Percentiles rank a stretch among this genome's conserved stretches.
Evolutionary conservation across 1,284 basidiomycete species (phyloP).

Genomic region (Ceratobasidium theobromae): DNA sequence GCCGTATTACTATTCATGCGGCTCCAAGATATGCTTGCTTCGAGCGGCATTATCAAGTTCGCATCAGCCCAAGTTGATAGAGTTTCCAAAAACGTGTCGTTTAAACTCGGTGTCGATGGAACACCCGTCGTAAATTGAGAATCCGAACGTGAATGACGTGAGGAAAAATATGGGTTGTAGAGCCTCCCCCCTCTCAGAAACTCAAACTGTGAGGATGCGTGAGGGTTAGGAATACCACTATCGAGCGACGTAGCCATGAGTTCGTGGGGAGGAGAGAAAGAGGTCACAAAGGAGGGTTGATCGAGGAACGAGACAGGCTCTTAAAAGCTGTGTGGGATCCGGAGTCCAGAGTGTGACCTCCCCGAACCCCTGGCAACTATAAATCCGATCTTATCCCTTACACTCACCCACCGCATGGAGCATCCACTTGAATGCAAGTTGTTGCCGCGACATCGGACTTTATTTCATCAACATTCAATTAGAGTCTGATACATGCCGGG

Average conservation of each 20-base stretch:
- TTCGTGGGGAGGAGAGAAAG: neutral
- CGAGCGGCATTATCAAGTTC: neutral
- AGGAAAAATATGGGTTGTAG: constrained; percentile 24
- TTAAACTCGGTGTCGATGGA: neutral
- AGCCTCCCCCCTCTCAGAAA: constrained; percentile 19
- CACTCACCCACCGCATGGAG: too few species aligned
- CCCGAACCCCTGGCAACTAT: too few species aligned
- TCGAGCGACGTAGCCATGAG: neutral
- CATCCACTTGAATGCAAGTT: neutral
- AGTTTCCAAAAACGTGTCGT: neutral
- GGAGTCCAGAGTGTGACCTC: too few species aligned
- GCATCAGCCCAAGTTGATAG: constrained; percentile 1
- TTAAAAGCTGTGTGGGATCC: too few species aligned
- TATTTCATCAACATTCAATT: too few species aligned
- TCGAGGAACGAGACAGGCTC: neutral
- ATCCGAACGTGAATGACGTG: neutral
- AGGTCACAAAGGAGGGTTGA: neutral
- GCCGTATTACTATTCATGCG: neutral
- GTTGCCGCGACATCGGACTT: neutral
- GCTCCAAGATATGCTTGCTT: neutral
- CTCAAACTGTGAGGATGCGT: neutral
- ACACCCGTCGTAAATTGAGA: neutral
- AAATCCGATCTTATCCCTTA: too few species aligned
- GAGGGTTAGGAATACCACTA: neutral
- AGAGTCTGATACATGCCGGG: too few species aligned